A percentile compares a stretch with the other conserved stretches of the same genome.
phyloP scores from a whole-genome alignment of 352 stramenopile genomes.

The Pythium rhizo-oryzae region DNA sequence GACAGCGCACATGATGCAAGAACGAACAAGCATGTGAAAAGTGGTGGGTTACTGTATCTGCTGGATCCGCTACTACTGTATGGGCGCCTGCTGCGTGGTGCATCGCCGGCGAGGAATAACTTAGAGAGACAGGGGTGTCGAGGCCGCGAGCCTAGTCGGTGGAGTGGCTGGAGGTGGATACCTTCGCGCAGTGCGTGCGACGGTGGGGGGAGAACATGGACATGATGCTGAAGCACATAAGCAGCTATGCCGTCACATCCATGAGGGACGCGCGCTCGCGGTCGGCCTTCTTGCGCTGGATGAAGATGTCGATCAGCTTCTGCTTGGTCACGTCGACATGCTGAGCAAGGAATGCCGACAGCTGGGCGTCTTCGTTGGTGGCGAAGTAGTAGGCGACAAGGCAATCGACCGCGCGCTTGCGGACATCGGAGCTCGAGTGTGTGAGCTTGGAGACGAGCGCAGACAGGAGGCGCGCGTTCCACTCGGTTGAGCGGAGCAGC shows the following conservation, averaged over 20 bases:
- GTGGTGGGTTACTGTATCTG: conserved; percentile 10
- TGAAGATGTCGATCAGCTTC: conserved; percentile 77
- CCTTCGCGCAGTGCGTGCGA: background rate
- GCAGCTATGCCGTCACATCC: conserved; percentile 28
- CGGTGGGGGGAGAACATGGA: background rate
- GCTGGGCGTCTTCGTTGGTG: conserved; percentile 40
- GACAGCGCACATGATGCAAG: background rate
- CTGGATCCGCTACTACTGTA: conserved; percentile 21
- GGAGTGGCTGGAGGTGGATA: background rate
- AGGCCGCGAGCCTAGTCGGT: background rate
- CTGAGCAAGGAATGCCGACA: conserved; percentile 47
- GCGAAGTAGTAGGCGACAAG: conserved; percentile 72
- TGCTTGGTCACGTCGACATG: conserved; percentile 56
- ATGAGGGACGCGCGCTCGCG: conserved; percentile 24
- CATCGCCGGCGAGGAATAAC: conserved; percentile 18
- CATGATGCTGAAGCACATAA: background rate
- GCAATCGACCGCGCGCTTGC: conserved; percentile 67
- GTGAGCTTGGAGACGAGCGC: conserved; percentile 40
- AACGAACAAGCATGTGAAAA: background rate
- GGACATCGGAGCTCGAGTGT: conserved; percentile 64
- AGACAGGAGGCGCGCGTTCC: conserved; percentile 36
- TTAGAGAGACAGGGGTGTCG: conserved; percentile 10
- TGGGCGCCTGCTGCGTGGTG: background rate
- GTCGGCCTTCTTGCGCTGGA: conserved; percentile 46
- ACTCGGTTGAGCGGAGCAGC: conserved; percentile 34